Evolutionary conservation across 1,139 yeast species (phyloP).

Genomic region (Suhomyces taliae): DNA sequence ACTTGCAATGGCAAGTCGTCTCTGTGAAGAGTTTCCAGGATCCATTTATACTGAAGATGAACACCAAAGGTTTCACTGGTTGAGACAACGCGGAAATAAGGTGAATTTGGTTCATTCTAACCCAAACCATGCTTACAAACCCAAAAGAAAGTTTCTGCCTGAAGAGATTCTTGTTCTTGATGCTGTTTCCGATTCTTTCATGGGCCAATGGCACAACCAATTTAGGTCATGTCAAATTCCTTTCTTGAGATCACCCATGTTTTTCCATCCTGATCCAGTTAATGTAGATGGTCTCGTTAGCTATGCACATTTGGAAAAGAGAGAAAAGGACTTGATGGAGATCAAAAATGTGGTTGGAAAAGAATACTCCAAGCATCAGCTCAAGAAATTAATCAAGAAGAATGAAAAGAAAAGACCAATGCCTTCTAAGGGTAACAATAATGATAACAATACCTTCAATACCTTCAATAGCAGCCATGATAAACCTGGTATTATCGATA

Average conservation of each 20-base stretch:
- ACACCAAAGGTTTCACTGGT: constrained; percentile 45
- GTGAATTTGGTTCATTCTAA: constrained; percentile 24
- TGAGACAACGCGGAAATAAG: constrained; percentile 30
- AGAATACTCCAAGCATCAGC: constrained; percentile 46
- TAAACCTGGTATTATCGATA: constrained; percentile 35
- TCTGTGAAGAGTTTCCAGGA: constrained; percentile 41
- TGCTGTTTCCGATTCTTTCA: constrained; percentile 26
- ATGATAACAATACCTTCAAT: background rate
- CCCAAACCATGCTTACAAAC: constrained; percentile 15
- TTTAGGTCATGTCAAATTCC: constrained; percentile 46
- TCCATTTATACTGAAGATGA: constrained; percentile 43
- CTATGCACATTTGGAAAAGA: constrained; percentile 34
- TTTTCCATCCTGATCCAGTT: constrained; percentile 50
- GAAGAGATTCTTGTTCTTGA: constrained; percentile 36
- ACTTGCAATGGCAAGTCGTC: constrained; percentile 34
- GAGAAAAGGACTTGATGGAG: constrained; percentile 38
- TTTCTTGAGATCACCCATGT: constrained; percentile 49
- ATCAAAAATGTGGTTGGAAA: constrained; percentile 48
- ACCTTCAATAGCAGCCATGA: constrained; percentile 21
- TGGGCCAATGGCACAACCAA: constrained; percentile 49
- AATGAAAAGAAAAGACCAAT: constrained; percentile 16
- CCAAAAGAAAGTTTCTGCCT: constrained; percentile 21
- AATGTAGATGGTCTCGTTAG: constrained; percentile 46
- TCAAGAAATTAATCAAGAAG: constrained; percentile 31
- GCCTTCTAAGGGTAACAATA: constrained; percentile 12